Base-by-base conservation (phyloP, 441 rosid genomes). In the Populus hybrid region DNA sequence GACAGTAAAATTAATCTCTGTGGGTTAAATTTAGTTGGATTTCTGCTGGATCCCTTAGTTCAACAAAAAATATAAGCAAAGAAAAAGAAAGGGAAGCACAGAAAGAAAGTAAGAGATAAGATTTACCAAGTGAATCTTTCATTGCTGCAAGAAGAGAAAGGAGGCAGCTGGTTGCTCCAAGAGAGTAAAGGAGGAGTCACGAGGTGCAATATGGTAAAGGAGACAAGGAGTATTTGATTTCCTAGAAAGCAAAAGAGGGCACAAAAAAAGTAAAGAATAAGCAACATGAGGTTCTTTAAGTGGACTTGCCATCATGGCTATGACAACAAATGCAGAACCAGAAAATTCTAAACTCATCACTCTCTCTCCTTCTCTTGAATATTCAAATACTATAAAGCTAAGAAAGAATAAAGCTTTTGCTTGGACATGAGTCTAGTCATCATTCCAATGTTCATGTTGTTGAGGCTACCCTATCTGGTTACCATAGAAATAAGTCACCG, bases 281-380 rank as follows among this genome's bases (percentile, higher is more conserved):
- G 83, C 77, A 59, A 69, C 42, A 74, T 73, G 14, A n/a, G 67
- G 31, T 63, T 78, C 76, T 42, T 6, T 71, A 61, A 77, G 81
- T 83, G 87, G 86, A 75, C 82, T 74, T 64, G 76, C 76, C 74
- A 81, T 80, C 16, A 83, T 81, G 72, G 35, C 56, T 31, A 53
- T 33, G 74, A 73, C 42, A 61, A 73, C 35, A 24, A 80, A 68
- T 28, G 36, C 72, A 66, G 64, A 71, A 18, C 67, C 24, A 50
- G 35, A 64, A 42, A 56, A 5, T 28, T 35, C 64, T 35, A 2
- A 20, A 18, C 45, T 50, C 29, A 53, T 24, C 38, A 24, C 18
- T 45, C 2, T 61, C 64, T 64, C 31, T 69, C 74, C 33, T 33
- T 56, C 45, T 77, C 64, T 45, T 20, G 40, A 69, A 64, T 42